Evolutionary conservation across 768 basidiomycete species (phyloP).

Genomic region (Pisolithus tinctorius): DNA sequence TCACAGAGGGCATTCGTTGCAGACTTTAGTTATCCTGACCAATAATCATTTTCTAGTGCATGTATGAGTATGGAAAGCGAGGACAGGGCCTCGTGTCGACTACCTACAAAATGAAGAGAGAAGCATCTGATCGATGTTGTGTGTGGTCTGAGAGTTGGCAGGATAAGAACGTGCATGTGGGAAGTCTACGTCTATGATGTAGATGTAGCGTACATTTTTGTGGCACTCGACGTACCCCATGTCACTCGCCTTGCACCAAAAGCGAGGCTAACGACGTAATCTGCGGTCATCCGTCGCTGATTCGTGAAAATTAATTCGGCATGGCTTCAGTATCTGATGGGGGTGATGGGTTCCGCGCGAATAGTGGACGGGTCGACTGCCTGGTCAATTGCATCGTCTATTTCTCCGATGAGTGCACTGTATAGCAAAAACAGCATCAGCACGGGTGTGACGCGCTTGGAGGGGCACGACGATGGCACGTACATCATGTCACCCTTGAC

Average conservation of each 20-base stretch:
- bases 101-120: background rate
- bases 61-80: too few relatives aligned
- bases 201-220: background rate
- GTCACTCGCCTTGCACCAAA: too few relatives aligned
- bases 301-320: background rate
- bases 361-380: conserved; percentile 69
- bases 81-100: too few relatives aligned
- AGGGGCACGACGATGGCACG: conserved; percentile 28
- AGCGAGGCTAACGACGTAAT: background rate
- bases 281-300: background rate
- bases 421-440: background rate
- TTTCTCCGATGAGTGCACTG: conserved; percentile 75
- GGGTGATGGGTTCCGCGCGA: conserved; percentile 81
- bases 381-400: conserved; percentile 77
- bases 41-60: too few relatives aligned
- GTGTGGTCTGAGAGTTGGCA: background rate
- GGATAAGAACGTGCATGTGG: background rate
- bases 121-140: background rate
- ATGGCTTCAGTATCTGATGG: conserved; percentile 61
- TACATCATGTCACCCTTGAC: conserved; percentile 99
- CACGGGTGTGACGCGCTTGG: background rate
- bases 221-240: background rate
- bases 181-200: conserved; percentile 1
- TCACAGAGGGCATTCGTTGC: background rate
- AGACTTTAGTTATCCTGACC: background rate